A percentile compares a stretch with the other conserved stretches of the same genome.
Conservation (phyloP, 1,139 yeast species). For the Debaryomyces sp. region DNA sequence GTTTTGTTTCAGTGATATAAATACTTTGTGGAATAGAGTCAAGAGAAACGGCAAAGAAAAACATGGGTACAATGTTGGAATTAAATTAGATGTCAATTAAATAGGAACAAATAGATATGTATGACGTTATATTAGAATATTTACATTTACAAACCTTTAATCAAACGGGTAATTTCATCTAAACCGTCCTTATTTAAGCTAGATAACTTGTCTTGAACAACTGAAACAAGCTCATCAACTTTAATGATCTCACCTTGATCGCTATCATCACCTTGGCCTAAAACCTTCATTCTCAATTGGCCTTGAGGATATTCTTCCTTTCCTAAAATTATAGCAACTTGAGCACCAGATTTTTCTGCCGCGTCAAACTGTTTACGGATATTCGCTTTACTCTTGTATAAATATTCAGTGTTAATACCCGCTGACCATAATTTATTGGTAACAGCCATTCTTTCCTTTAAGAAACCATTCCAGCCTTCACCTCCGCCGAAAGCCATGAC, state of each 20-base stretch:
- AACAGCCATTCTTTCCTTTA: slow-evolving; percentile 86
- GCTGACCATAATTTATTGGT: slow-evolving; percentile 83
- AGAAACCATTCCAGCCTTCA: slow-evolving; percentile 89
- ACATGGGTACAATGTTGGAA: slow-evolving; percentile 29
- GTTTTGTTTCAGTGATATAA: slow-evolving; percentile 68
- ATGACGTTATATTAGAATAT: slow-evolving; percentile 1
- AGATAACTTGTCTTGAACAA: slow-evolving; percentile 57
- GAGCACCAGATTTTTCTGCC: slow-evolving; percentile 93
- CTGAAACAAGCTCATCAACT: slow-evolving; percentile 57
- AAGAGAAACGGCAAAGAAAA: slow-evolving; percentile 56
- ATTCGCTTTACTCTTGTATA: slow-evolving; percentile 91
- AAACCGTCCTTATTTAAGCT: slow-evolving; percentile 48
- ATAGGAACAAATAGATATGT: slow-evolving; percentile 1
- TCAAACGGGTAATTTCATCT: slow-evolving; percentile 60
- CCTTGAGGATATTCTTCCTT: slow-evolving; percentile 90
- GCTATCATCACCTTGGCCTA: slow-evolving; percentile 87
- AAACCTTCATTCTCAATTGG: slow-evolving; percentile 76
- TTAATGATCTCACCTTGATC: slow-evolving; percentile 84
- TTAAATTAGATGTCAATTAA: slow-evolving; percentile 3
- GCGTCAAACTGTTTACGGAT: slow-evolving; percentile 96
- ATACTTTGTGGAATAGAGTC: slow-evolving; percentile 79
- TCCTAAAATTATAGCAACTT: slow-evolving; percentile 89
- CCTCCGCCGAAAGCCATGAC: slow-evolving; percentile 99
- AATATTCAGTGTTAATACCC: slow-evolving; percentile 87
- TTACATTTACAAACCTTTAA: slow-evolving; percentile 48